A percentile compares a stretch with the other conserved stretches of the same genome.
Conservation (phyloP, 148 eudicot species). For the Pouteria glomerata region DNA sequence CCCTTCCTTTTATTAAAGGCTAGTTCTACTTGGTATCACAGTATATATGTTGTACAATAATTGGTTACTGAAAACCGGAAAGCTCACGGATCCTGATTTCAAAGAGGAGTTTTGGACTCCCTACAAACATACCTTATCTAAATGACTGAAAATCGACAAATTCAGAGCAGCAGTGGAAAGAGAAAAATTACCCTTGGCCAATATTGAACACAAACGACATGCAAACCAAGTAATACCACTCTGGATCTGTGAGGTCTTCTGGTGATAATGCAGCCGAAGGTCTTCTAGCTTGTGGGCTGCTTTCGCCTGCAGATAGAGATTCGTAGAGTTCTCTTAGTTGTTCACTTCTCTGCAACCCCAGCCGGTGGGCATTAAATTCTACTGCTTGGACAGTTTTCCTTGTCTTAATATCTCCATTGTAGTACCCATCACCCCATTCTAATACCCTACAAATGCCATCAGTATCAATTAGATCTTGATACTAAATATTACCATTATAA, state of each 20-base stretch:
- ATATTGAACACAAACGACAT: slow-evolving; percentile 51
- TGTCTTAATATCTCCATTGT: slow-evolving; percentile 83
- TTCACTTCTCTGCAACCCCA: slow-evolving; percentile 63
- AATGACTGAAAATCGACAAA: too few relatives aligned
- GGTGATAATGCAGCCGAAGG: slow-evolving; percentile 70
- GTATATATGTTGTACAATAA: too few relatives aligned
- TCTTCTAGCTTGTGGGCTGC: slow-evolving; percentile 47
- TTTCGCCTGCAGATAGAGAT: slow-evolving; percentile 39
- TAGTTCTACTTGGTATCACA: too few relatives aligned
- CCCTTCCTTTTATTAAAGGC: too few relatives aligned
- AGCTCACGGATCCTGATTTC: too few relatives aligned
- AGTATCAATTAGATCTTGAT: too few relatives aligned
- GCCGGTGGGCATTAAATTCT: slow-evolving; percentile 36
- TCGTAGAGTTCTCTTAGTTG: slow-evolving; percentile 62
- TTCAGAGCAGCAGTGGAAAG: background rate
- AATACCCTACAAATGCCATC: slow-evolving; percentile 32
- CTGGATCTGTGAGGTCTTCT: slow-evolving; percentile 63
- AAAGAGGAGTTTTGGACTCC: background rate
- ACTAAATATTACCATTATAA: too few relatives aligned
- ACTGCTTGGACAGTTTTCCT: slow-evolving; percentile 56
- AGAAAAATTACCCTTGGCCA: slow-evolving; percentile 51
- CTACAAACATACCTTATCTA: too few relatives aligned
- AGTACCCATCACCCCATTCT: slow-evolving; percentile 76
- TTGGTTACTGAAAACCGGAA: too few relatives aligned
- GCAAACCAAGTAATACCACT: slow-evolving; percentile 77